Evolutionary conservation across 2,329 filamentous ascomycete species (phyloP), one percentile per base, ranked within the genome.

Genomic region (Calonectria pauciramosa): DNA sequence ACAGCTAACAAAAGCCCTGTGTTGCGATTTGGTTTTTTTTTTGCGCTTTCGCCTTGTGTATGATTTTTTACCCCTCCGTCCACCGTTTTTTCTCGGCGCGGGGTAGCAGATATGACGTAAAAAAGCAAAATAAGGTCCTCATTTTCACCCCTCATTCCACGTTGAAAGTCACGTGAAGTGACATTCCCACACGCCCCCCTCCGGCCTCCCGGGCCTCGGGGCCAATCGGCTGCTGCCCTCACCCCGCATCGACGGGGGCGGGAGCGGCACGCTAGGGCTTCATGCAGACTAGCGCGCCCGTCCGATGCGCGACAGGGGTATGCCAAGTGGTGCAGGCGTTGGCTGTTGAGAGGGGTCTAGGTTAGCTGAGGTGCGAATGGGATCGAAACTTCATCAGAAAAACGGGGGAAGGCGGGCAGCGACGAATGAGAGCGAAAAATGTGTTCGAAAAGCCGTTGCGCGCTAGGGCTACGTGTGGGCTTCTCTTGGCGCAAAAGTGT

Each of bases 51-150:
- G 3, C n/a, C 20, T 9, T 36, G 30, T 49, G 8, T 16, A 34
- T 54, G 56, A n/a, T 52, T 52, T 72, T 72, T 72, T 72, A 73
- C 71, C 71, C 71, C 71, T 73, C 71, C 66, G 65, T 69, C 60
- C 56, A 49, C 28, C 30, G 34, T 32, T 26, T 54, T 52, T 65
- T 34, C 26, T 34, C 11, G 30, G 34, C 71, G 71, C 71, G 71
- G 71, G 71, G 71, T 73, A 73, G 30, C 73, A 74, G 68, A 60
- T 18, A 78, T 80, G 78, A 80, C 73, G 77, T 79, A 80, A 77
- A 75, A 73, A 66, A 75, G 47, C 28, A 70, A 72, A 47, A 47
- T 47, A 47, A 47, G 41, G 41, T 47, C 41, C 41, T 47, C 41
- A 47, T 47, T 47, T 44, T 47, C 56, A 52, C 34, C 56, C 68